Evolutionary conservation across 306 rosid genomes (phyloP).

Genomic region (Albizia julibrissin): DNA sequence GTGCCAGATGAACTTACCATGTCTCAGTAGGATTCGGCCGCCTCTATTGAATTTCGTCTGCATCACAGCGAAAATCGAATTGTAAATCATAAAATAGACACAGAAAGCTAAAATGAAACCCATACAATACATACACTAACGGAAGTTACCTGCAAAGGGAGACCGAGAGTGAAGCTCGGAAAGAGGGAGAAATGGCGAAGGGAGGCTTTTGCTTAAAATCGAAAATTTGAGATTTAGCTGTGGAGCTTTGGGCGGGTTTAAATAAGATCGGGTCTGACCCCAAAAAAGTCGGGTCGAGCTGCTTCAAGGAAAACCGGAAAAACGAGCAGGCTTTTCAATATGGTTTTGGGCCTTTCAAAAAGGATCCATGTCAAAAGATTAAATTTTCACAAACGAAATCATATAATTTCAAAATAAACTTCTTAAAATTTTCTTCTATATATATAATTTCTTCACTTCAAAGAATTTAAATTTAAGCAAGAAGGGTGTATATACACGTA

Average conservation of each 20-base stretch:
- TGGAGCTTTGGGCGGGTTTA: not conserved
- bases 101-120: not conserved
- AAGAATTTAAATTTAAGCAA: too few relatives aligned
- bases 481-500: too few relatives aligned
- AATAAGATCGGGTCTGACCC: not conserved
- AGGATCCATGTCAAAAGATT: too few relatives aligned
- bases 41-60: conserved; percentile 1
- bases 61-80: not conserved
- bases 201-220: not conserved
- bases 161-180: not conserved
- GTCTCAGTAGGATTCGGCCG: conserved; percentile 7
- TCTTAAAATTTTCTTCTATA: too few relatives aligned
- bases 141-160: not conserved
- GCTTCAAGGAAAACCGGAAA: too few relatives aligned
- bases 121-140: not conserved
- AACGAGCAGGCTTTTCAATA: too few relatives aligned
- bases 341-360: too few relatives aligned
- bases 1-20: conserved; percentile 38
- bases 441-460: too few relatives aligned
- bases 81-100: not conserved
- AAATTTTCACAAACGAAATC: too few relatives aligned
- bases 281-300: too few relatives aligned
- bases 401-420: not conserved
- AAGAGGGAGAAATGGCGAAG: not conserved
- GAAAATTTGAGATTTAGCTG: not conserved